Conservation (phyloP, 116 monocot genomes). For the Zostera marina region DNA sequence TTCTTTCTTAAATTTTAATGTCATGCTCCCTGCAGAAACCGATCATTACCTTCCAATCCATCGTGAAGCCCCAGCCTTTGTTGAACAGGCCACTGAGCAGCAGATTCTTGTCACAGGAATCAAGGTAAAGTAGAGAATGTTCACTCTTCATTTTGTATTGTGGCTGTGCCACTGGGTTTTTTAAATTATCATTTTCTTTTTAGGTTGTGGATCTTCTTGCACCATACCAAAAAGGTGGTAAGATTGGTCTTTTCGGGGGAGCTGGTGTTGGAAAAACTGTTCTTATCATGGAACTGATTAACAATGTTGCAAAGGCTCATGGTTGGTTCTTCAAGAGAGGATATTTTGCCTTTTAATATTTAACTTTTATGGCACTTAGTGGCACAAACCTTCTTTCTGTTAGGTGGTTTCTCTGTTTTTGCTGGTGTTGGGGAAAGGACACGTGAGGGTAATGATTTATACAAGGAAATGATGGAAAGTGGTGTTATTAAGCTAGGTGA, state of each 20-base stretch:
- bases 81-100: conserved; percentile 66
- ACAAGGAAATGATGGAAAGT: conserved; percentile 4
- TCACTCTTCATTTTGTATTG: background rate
- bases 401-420: conserved; percentile 14
- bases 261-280: conserved; percentile 55
- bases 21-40: conserved; percentile 23
- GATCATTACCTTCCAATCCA: conserved; percentile 58
- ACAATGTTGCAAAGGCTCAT: conserved; percentile 69
- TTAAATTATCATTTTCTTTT: background rate
- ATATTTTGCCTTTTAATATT: conserved; percentile 1
- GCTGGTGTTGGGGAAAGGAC: conserved; percentile 58
- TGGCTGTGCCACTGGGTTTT: conserved; percentile 17
- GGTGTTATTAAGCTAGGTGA: conserved; percentile 33
- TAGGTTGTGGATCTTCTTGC: conserved; percentile 75
- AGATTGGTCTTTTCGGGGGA: conserved; percentile 62
- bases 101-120: conserved; percentile 72
- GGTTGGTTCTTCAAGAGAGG: conserved; percentile 15
- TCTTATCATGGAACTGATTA: conserved; percentile 70
- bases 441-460: conserved; percentile 62
- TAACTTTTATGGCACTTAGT: too few relatives aligned
- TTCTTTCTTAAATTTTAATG: background rate
- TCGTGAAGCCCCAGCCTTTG: conserved; percentile 65
- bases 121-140: conserved; percentile 26
- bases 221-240: conserved; percentile 69
- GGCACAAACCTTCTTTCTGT: background rate